Evolutionary conservation across 1,139 yeast genomes (phyloP).

Genomic region (Debaryomyces subglobosus): DNA sequence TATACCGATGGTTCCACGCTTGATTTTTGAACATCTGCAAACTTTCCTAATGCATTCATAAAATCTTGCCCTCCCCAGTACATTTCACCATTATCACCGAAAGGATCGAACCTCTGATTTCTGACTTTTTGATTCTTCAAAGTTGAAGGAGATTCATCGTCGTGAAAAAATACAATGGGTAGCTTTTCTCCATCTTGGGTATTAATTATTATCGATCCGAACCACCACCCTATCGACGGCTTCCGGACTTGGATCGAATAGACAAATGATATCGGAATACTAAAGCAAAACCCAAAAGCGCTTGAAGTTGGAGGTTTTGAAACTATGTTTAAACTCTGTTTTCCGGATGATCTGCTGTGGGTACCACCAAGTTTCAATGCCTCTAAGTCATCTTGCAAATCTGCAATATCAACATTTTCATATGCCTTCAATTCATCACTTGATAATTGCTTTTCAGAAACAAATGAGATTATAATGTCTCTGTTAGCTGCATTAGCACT

Average conservation of each 20-base stretch:
- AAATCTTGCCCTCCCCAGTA: constrained; percentile 95
- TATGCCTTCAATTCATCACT: constrained; percentile 53
- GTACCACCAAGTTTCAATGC: constrained; percentile 17
- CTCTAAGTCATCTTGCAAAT: constrained; percentile 23
- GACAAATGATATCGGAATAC: constrained; percentile 58
- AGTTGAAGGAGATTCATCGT: constrained; percentile 81
- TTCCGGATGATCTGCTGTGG: constrained; percentile 19
- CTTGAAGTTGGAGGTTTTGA: constrained; percentile 56
- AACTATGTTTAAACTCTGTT: constrained; percentile 32
- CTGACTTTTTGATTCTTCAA: constrained; percentile 58
- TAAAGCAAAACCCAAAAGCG: constrained; percentile 66
- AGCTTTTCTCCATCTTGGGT: constrained; percentile 67
- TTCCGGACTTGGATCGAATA: constrained; percentile 82
- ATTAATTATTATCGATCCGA: constrained; percentile 80
- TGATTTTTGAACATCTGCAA: constrained; percentile 67
- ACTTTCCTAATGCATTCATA: constrained; percentile 52
- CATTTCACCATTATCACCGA: constrained; percentile 60
- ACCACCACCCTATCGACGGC: constrained; percentile 89
- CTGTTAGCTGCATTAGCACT: constrained; percentile 56
- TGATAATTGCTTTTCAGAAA: constrained; percentile 63
- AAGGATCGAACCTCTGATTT: constrained; percentile 73
- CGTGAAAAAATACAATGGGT: constrained; percentile 91
- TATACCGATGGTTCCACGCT: constrained; percentile 71
- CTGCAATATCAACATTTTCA: constrained; percentile 55
- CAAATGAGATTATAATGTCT: constrained; percentile 71